These are phyloP conservation scores for Aspergillus indologenus DNA, from an alignment of 495 filamentous ascomycete species.

Conservation along the genomic window DNA sequence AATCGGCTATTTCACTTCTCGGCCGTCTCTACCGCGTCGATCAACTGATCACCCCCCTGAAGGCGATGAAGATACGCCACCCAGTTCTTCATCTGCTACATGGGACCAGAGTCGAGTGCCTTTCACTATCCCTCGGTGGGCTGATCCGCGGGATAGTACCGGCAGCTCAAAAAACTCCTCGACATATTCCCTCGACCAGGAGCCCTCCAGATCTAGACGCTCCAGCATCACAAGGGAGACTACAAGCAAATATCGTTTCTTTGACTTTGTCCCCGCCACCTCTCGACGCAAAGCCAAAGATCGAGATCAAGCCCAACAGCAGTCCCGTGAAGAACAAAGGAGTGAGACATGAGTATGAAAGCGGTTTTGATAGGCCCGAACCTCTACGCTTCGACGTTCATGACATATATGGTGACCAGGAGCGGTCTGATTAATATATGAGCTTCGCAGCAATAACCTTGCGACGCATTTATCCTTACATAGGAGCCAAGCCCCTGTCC, in stretches of 20 bases:
- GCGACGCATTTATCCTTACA: neutral
- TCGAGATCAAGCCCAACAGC: slow-evolving; percentile 38
- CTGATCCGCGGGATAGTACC: slow-evolving; percentile 46
- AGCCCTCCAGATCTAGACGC: slow-evolving; percentile 38
- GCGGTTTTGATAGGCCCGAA: no score
- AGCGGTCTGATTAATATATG: neutral
- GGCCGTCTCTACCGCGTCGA: slow-evolving; percentile 40
- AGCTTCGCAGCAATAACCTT: neutral
- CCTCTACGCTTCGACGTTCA: neutral
- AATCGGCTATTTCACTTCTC: slow-evolving; percentile 41
- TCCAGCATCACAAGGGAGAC: slow-evolving; percentile 45
- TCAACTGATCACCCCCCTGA: slow-evolving; percentile 42
- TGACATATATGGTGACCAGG: neutral
- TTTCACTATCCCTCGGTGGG: slow-evolving; percentile 42
- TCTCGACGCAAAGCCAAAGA: slow-evolving; percentile 46
- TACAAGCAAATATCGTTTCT: slow-evolving; percentile 47
- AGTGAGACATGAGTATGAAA: slow-evolving; percentile 32
- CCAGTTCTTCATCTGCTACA: slow-evolving; percentile 50
- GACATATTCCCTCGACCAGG: slow-evolving; percentile 45
- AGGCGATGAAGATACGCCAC: slow-evolving; percentile 46
- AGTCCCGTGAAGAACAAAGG: slow-evolving; percentile 38
- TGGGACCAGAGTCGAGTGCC: slow-evolving; percentile 48
- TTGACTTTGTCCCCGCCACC: slow-evolving; percentile 45
- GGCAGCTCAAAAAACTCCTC: slow-evolving; percentile 49
- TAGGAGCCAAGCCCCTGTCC: neutral